Conservation (phyloP, 257 asterid genomes). For the Solanum boliviense region DNA sequence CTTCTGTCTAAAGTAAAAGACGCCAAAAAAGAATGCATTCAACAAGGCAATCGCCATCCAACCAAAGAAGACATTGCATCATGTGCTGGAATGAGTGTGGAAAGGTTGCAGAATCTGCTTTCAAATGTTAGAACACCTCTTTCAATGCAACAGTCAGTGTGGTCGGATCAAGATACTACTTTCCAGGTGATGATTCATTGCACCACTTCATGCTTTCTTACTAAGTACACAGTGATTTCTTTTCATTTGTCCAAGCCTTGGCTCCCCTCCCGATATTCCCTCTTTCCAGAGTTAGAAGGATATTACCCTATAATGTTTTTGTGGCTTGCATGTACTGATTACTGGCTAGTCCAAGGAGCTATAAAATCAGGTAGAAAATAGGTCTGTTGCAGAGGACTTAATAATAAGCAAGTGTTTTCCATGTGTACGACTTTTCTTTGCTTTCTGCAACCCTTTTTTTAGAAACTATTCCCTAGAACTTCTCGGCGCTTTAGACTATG, state of each 20-base stretch:
- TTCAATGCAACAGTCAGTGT: constrained; percentile 68
- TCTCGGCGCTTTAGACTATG: background rate
- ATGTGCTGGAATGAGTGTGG: constrained; percentile 59
- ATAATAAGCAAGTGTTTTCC: background rate
- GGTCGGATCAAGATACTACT: constrained; percentile 67
- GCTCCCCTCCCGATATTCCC: background rate
- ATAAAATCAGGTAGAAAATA: background rate
- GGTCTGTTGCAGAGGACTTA: background rate
- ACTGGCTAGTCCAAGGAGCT: background rate
- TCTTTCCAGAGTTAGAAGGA: no score
- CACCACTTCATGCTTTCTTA: background rate
- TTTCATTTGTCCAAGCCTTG: background rate
- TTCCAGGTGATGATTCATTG: constrained; percentile 23
- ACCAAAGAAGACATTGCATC: constrained; percentile 66
- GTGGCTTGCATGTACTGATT: background rate
- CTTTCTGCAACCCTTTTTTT: background rate
- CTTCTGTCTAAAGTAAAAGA: constrained; percentile 62
- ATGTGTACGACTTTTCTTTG: background rate
- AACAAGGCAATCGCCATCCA: constrained; percentile 53
- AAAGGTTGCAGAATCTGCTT: constrained; percentile 52
- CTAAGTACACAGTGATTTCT: background rate
- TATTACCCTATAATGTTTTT: no score
- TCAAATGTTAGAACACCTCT: constrained; percentile 59
- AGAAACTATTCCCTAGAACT: background rate
- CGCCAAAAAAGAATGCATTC: constrained; percentile 50